Conservation (phyloP, 2,329 filamentous ascomycete genomes). For the Pestalotiopsis sp. region DNA sequence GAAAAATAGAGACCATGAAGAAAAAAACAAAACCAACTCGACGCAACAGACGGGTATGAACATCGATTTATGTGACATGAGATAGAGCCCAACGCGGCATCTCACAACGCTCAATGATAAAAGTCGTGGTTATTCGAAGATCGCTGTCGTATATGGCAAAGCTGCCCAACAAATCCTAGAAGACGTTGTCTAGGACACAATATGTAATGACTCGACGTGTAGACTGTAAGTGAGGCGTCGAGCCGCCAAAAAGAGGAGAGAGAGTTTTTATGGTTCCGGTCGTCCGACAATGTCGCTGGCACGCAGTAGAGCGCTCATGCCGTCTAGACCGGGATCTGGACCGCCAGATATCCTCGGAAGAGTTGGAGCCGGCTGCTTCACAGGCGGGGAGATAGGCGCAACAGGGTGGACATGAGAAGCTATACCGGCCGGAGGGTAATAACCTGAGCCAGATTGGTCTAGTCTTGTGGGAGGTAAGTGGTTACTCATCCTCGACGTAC, state of each 20-base stretch:
- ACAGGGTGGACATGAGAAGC: neutral
- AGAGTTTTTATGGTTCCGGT: conserved; percentile 19
- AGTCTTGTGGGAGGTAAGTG: neutral
- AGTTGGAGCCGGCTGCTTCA: neutral
- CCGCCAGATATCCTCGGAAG: neutral
- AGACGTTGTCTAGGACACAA: conserved; percentile 12
- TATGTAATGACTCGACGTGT: neutral
- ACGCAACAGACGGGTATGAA: conserved; percentile 1
- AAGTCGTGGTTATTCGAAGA: neutral
- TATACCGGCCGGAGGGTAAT: neutral
- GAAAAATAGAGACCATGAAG: neutral
- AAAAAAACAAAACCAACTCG: neutral
- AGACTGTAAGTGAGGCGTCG: neutral
- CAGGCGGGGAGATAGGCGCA: neutral
- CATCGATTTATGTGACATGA: conserved; percentile 4
- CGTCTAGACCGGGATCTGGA: conserved; percentile 44
- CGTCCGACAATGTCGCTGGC: conserved; percentile 61
- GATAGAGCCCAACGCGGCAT: neutral
- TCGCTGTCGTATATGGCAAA: neutral
- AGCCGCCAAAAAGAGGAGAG: neutral
- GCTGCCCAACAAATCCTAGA: neutral
- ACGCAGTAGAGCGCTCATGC: conserved; percentile 58
- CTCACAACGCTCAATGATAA: neutral
- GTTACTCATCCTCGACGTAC: neutral
- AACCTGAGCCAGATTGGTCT: conserved; percentile 3